Evolutionary conservation across 1,284 basidiomycete species (phyloP), one percentile per base, ranked within the genome.

Genomic region (Singerocomus inundabilis): DNA sequence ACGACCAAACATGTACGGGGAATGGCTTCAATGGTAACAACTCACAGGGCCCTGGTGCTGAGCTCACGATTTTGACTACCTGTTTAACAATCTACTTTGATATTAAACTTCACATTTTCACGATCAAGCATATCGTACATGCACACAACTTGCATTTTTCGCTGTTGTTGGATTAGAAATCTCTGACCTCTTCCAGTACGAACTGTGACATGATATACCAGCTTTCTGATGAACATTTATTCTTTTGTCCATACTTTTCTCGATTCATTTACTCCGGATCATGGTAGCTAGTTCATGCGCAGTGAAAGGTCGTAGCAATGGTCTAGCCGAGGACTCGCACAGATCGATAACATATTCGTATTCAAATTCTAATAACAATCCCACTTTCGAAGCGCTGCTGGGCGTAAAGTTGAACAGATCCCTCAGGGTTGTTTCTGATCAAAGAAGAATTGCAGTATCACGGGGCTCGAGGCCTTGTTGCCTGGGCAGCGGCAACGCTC

Each of bases 1-100:
- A 71, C 72, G 78, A 55, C 91, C 93, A 13, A 95, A 93, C 68
- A 89, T 93, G 87, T 96, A 94, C 61, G 92, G 91, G 46, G 91
- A 94, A 70, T 92, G 86, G 80, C 69, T 89, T 51, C 70, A 74
- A 56, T 88, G 85, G 85, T 88, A 66, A 73, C 56, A 36, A 57
- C 30, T 28, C 36, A 29, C 39, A 33, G 28, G 38, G 34, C 43
- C 34, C 31, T 32, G 29, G 30, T 38, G 34, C 36, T 44, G 24
- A 16, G 49, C 39, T 45, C 28, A 34, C 42, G 45, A 50, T 48
- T 49, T 54, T 51, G 29, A 38, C 46, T 37, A 40, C 52, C 37
- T 48, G 46, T 51, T 54, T 31, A 45, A 53, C 61, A 52, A 66
- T 70, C 67, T 65, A 66, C 46, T 61, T 50, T 50, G 55, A 66